phyloP scores from a whole-genome alignment of 306 rosid genomes.

The Cucumis melo region DNA sequence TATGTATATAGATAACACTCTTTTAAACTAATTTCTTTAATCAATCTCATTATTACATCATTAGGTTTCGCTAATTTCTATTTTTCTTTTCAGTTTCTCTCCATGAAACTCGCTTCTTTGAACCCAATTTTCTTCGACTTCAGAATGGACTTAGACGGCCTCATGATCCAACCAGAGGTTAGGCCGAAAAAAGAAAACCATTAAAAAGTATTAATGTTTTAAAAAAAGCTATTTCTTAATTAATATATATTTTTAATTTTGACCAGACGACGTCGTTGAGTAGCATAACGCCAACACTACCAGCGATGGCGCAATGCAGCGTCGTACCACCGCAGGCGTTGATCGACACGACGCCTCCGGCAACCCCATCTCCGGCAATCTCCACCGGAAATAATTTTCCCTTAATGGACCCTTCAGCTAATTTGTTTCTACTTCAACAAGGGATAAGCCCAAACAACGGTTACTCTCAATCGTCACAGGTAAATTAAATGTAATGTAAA shows the following conservation, averaged over 20 bases:
- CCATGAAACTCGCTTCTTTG: conserved; percentile 79
- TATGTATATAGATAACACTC: background rate
- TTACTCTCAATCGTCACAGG: background rate
- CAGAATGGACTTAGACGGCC: conserved; percentile 46
- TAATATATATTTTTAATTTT: no score
- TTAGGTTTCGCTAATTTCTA: background rate
- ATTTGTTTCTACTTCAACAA: background rate
- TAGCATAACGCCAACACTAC: background rate
- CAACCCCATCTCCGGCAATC: background rate
- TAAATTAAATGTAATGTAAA: background rate
- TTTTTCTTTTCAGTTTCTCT: conserved; percentile 53
- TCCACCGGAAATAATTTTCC: background rate
- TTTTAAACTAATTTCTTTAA: background rate
- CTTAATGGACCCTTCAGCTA: background rate
- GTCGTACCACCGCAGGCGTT: background rate
- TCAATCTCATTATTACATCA: background rate
- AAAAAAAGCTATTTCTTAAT: background rate
- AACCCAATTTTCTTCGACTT: conserved; percentile 53
- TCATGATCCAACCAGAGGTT: conserved; percentile 58
- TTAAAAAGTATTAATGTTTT: background rate
- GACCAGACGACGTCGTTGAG: background rate
- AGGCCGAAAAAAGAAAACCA: background rate
- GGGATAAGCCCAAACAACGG: background rate
- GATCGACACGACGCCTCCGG: background rate
- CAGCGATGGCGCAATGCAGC: background rate